Evolutionary conservation across 2,329 filamentous ascomycete species (phyloP).

Genomic region (Aspergillus caelatus): DNA sequence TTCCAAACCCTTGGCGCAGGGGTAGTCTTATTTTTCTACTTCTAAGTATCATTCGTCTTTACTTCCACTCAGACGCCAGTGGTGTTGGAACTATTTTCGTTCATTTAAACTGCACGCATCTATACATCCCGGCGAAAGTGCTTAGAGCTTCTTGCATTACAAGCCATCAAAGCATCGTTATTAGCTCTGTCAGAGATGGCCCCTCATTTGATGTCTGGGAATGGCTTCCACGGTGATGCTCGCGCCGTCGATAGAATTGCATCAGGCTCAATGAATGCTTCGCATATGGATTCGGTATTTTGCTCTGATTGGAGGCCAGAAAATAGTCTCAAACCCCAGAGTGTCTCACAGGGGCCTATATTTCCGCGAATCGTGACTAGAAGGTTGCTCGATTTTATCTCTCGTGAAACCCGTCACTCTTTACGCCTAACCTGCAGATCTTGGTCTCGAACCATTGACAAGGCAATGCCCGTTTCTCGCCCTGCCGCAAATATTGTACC

Average conservation of each 20-base stretch:
- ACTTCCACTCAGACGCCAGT: background rate
- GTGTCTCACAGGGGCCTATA: background rate
- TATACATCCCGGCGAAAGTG: background rate
- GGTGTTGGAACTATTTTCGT: background rate
- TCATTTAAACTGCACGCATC: too few species aligned
- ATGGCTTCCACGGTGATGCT: conserved; percentile 2
- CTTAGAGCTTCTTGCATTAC: background rate
- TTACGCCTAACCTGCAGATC: conserved; percentile 38
- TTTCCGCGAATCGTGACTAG: conserved; percentile 14
- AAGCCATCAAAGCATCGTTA: background rate
- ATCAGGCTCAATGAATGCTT: background rate
- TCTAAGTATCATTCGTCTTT: too few species aligned
- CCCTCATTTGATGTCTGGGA: background rate
- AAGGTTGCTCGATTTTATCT: conserved; percentile 13
- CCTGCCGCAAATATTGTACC: conserved; percentile 44
- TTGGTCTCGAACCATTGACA: conserved; percentile 36
- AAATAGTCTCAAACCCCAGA: background rate
- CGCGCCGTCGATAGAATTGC: background rate
- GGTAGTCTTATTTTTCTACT: background rate
- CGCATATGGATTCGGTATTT: background rate
- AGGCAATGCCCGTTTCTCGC: conserved; percentile 23
- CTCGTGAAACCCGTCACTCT: conserved; percentile 14
- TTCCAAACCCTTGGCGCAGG: background rate
- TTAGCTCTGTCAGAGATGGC: background rate
- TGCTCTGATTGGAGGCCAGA: background rate